Evolutionary conservation across 768 basidiomycete species (phyloP), one percentile per base, ranked within the genome.

Genomic region (Aureoboletus auriporus): DNA sequence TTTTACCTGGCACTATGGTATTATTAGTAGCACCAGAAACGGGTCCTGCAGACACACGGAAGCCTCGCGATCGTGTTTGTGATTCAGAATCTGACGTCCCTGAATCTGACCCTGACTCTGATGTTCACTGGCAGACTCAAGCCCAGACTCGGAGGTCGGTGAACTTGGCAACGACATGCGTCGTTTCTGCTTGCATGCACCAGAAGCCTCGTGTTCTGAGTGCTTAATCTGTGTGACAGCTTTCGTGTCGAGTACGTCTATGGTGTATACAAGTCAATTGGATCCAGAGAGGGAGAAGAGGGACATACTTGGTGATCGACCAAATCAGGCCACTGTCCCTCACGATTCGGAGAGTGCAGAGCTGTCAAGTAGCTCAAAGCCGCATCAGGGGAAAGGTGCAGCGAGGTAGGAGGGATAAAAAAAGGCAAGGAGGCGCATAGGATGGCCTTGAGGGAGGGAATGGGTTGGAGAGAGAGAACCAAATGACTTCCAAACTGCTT

Each of bases 21-120:
- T 84, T 83, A 6, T n/a, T n/a, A n/a, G n/a, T n/a, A n/a, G 68
- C 57, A 6, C 69, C 69, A 1, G 77, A 75, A 20, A 55, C 59
- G 0, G 66, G 66, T 42, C 59, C 63, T 1, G 46, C 42, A 14
- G 62, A 42, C 7, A 38, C 4, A 58, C 53, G 10, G 43, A 44
- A 4, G 34, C 41, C 8, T 59, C 53, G 14, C 52, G 53, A 34
- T 69, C 69, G 48, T 66, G 61, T 48, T 61, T 57, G 26, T 73
- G 69, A 67, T 75, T 78, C 17, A 1, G 1, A 8, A 30, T 35
- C 1, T 23, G 17, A 40, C 10, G 1, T 13, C 1, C 34, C 47
- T 12, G 60, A 54, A 20, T 46, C 62, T 51, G 38, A 64, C 45
- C 23, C 54, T 8, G 35, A 36, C n/a, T n/a, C n/a, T n/a, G n/a